Base-by-base conservation (phyloP, 1,284 basidiomycete genomes). In the Tetrapyrgos nigripes region DNA sequence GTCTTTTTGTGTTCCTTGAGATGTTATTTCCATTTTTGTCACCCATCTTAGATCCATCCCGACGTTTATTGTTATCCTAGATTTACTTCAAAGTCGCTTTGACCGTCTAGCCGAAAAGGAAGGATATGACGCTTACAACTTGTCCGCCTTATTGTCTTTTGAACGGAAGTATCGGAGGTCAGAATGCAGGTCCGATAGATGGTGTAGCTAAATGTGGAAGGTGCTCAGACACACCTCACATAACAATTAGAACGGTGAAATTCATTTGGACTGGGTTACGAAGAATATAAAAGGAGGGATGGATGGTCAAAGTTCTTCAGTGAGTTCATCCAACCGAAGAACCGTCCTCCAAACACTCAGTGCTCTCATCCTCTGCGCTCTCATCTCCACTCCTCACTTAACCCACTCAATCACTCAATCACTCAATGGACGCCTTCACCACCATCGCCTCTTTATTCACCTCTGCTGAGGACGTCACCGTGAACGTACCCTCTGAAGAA, bases 401-500 rank as follows among this genome's bases (percentile, higher is more conserved):
- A 14, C 48, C 6, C n/a, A 28, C 40, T 11, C 2, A 6, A 13
- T 47, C 53, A 43, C n/a, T 31, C 45, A 48, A 37, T 43, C 19
- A 1, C 44, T 44, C 23, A 48, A 58, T 58, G 56, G 56, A 58
- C 56, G 56, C 56, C 29, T 58, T 59, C 54, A 55, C 62, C 23
- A 57, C 46, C 40, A 49, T 61, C 33, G 28, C 53, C n/a, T 31
- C 53, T 27, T 59, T 53, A 53, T 49, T 62, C 53, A 51, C 54
- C 23, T 5, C 43, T 29, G 45, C 46, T 58, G 58, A 53, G 43
- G 53, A 47, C 51, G 33, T 56, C 43, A 33, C 62, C 37, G 55
- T 50, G 47, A 55, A 53, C 19, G 24, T 64, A 23, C 64, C 64
- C 28, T 33, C 43, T 9, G 59, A 66, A 31, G 63, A 64, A 43